Conservation (phyloP, 176 grass and related monocot species). For the Phragmites australis region DNA sequence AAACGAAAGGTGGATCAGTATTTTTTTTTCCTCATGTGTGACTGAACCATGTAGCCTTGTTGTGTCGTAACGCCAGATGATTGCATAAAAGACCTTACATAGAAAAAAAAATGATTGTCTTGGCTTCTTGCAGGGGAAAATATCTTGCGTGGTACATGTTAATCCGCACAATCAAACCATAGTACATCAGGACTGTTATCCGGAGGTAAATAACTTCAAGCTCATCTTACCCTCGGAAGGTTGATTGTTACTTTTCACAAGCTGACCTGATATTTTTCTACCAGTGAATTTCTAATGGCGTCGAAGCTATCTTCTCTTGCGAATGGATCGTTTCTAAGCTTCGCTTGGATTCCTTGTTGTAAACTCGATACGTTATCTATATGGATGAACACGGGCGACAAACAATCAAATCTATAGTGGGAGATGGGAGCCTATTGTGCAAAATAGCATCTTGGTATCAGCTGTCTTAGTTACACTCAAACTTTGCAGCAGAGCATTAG, state of each 20-base stretch:
- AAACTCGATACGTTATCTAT: background rate
- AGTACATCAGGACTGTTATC: constrained; percentile 65
- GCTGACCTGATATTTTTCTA: constrained; percentile 3
- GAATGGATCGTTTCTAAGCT: constrained; percentile 31
- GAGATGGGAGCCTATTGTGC: constrained; percentile 33
- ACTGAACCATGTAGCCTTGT: background rate
- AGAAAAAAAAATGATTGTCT: constrained; percentile 12
- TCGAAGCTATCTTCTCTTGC: background rate
- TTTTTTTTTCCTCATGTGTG: background rate
- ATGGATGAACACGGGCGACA: background rate
- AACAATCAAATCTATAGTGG: background rate
- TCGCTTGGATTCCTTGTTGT: constrained; percentile 17
- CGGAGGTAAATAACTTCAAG: constrained; percentile 37
- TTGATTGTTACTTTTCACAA: background rate
- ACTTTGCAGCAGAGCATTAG: background rate
- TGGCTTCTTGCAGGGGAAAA: constrained; percentile 46
- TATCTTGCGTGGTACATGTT: constrained; percentile 54
- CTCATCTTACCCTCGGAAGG: background rate
- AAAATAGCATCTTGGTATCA: background rate
- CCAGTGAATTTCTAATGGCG: constrained; percentile 37
- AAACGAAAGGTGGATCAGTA: background rate
- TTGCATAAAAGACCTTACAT: background rate
- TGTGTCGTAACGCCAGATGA: background rate
- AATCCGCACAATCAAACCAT: constrained; percentile 60
- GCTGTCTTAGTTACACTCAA: background rate